A percentile compares a stretch with the other conserved stretches of the same genome.
These are phyloP conservation scores for Pseudogymnoascus sp. DNA, from an alignment of 2,329 filamentous ascomycete genomes.

Conservation along the genomic window DNA sequence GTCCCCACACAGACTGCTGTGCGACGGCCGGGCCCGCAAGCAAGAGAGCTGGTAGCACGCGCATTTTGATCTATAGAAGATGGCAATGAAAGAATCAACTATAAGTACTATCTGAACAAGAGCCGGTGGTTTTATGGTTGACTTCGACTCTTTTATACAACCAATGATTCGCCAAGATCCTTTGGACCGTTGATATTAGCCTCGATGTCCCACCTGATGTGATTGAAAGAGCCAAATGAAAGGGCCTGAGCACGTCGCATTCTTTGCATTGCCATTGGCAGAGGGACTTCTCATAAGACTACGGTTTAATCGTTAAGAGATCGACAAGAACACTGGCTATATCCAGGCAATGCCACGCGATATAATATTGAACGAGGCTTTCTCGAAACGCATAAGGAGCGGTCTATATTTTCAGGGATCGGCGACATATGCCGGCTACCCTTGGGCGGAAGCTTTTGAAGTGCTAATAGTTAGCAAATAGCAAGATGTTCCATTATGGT, in stretches of 20 bases:
- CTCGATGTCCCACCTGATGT: background rate
- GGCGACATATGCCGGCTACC: background rate
- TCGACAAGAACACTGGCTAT: background rate
- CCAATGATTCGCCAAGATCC: background rate
- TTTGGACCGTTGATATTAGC: slow-evolving; percentile 2
- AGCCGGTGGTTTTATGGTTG: background rate
- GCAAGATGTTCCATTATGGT: background rate
- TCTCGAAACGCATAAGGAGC: background rate
- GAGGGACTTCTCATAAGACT: background rate
- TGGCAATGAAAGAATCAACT: background rate
- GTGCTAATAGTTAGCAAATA: background rate
- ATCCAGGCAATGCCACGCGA: background rate
- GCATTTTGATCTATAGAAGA: background rate
- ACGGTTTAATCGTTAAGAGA: background rate
- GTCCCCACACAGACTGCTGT: background rate
- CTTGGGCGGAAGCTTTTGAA: background rate
- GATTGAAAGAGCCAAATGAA: background rate
- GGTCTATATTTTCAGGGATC: background rate
- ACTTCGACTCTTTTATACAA: background rate
- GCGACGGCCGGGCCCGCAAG: background rate
- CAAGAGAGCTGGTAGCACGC: background rate
- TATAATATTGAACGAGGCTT: background rate
- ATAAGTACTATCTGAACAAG: background rate
- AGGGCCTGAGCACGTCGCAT: too few species aligned
- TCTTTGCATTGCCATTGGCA: background rate